These are phyloP conservation scores for Colletotrichum sp. DNA, from an alignment of 2,329 filamentous ascomycete species.

Conservation along the genomic window DNA sequence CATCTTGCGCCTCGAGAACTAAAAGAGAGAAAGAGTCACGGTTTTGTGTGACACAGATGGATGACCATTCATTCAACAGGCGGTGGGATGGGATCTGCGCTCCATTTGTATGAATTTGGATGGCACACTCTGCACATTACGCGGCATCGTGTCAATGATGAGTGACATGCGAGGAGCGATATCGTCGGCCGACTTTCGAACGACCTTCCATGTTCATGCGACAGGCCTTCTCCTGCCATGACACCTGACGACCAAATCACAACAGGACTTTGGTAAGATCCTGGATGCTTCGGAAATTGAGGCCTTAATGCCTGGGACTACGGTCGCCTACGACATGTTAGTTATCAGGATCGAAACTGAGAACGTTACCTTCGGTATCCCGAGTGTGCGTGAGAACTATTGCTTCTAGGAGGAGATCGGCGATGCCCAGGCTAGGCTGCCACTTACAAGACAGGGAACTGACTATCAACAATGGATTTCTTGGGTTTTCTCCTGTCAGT, in stretches of 20 bases:
- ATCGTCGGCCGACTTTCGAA: neutral
- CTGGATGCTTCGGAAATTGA: neutral
- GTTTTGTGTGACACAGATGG: neutral
- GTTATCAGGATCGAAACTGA: neutral
- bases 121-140: neutral
- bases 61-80: neutral
- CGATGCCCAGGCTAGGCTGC: neutral
- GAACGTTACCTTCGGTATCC: neutral
- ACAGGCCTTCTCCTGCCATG: neutral
- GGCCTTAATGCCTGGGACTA: neutral
- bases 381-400: neutral
- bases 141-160: neutral
- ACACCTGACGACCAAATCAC: neutral
- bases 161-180: neutral
- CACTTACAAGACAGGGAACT: neutral
- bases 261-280: neutral
- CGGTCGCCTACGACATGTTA: too few relatives aligned
- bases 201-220: neutral
- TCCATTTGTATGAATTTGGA: neutral
- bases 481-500: neutral
- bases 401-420: neutral
- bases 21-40: neutral
- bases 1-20: neutral
- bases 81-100: neutral
- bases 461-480: neutral